A percentile compares a stretch with the other conserved stretches of the same genome.
phyloP scores from a whole-genome alignment of 257 asterid genomes.

The Solanum megistacrolobum region DNA sequence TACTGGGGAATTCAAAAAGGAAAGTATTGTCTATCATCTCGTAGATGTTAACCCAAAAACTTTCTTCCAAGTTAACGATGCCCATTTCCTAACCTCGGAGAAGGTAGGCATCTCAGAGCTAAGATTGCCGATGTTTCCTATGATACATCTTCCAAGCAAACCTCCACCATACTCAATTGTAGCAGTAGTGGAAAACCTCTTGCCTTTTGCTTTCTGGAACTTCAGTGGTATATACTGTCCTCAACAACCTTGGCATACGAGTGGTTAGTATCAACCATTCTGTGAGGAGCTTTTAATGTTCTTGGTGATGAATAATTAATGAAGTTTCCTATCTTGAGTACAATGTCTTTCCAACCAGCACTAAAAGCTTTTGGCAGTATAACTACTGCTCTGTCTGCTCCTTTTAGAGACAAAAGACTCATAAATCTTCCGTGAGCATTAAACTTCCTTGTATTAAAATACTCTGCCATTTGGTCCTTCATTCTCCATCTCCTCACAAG shows the following conservation, averaged over 20 bases:
- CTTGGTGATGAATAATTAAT: not conserved
- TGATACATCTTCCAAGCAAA: not conserved
- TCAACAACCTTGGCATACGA: not conserved
- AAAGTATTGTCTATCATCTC: not conserved
- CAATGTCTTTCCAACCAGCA: not conserved
- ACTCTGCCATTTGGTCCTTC: not conserved
- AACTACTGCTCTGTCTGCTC: not conserved
- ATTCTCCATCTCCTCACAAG: not conserved
- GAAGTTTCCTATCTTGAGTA: not conserved
- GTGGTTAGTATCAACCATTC: not conserved
- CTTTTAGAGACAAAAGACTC: not conserved
- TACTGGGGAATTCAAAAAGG: not conserved
- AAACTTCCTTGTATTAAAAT: not conserved
- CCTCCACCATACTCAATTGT: not conserved
- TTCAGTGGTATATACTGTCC: not conserved
- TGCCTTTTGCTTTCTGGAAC: too few relatives aligned
- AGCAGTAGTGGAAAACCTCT: too few relatives aligned
- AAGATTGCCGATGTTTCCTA: not conserved
- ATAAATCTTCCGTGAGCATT: not conserved
- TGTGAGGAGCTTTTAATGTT: not conserved
- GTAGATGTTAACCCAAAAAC: not conserved
- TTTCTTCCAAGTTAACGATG: not conserved
- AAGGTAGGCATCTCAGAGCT: not conserved
- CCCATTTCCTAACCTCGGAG: not conserved
- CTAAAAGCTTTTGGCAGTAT: not conserved